Evolutionary conservation across 495 filamentous ascomycete genomes (phyloP).

Genomic region (Penicillium arizonense): DNA sequence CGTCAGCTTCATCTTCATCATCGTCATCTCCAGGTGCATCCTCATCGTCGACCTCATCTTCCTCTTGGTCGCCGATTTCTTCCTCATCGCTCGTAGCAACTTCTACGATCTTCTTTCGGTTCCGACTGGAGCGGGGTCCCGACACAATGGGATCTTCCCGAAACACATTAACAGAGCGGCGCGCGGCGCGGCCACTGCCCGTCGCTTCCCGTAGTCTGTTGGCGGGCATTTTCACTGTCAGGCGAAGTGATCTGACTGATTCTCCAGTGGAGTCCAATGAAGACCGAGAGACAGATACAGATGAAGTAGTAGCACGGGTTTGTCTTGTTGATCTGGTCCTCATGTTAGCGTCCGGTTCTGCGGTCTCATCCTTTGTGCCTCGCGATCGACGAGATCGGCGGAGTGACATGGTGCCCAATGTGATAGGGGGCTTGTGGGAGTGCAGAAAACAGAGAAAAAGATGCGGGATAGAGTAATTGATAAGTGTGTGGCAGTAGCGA

Average conservation of each 20-base stretch:
- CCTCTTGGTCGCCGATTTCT: conserved; percentile 55
- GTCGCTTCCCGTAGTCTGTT: conserved; percentile 80
- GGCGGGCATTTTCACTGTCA: conserved; percentile 83
- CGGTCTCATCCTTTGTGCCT: conserved; percentile 34
- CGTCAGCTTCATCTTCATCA: conserved; percentile 56
- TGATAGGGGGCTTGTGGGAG: background rate
- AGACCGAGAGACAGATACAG: conserved; percentile 46
- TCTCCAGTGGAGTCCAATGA: conserved; percentile 54
- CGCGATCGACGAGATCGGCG: conserved; percentile 52
- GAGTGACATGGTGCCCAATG: conserved; percentile 39
- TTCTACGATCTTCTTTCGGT: conserved; percentile 68
- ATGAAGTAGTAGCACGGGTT: conserved; percentile 34
- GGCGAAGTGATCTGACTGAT: conserved; percentile 61
- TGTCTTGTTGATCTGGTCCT: conserved; percentile 33
- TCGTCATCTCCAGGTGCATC: conserved; percentile 59
- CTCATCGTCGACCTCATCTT: conserved; percentile 59
- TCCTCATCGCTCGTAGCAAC: conserved; percentile 59
- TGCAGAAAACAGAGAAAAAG: conserved; percentile 4
- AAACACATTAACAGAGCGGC: conserved; percentile 47
- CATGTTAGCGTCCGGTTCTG: conserved; percentile 40
- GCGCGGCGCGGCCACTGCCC: conserved; percentile 28
- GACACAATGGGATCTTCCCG: conserved; percentile 57
- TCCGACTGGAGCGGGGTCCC: conserved; percentile 61
- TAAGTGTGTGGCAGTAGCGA: conserved; percentile 22
- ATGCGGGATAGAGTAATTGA: conserved; percentile 2